phyloP scores from a whole-genome alignment of 192 early-diverging fungal species.

The Entrophospora sp. region DNA sequence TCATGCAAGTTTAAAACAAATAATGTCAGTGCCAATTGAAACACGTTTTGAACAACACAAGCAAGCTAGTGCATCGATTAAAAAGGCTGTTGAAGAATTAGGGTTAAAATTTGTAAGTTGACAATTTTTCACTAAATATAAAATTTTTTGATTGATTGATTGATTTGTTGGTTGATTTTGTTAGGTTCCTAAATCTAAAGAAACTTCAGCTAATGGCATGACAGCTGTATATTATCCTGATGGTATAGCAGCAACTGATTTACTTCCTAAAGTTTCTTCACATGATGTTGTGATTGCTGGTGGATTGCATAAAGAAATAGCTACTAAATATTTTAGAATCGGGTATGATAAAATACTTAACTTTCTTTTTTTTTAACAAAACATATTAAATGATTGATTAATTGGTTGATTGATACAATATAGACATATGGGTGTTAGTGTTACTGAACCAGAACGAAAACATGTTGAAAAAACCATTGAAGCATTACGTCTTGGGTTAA shows the following conservation, averaged over 20 bases:
- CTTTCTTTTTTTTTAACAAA: neutral
- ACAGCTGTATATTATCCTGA: constrained; percentile 85
- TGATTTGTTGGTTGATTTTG: neutral
- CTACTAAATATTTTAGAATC: constrained; percentile 88
- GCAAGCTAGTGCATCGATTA: constrained; percentile 64
- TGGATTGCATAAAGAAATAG: constrained; percentile 76
- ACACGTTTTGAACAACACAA: constrained; percentile 69
- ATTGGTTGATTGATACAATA: neutral
- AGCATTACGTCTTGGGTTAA: constrained; percentile 50
- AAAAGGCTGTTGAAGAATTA: constrained; percentile 54
- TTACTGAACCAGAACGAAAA: constrained; percentile 54
- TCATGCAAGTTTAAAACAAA: constrained; percentile 70
- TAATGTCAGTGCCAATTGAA: constrained; percentile 60
- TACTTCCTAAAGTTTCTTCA: constrained; percentile 69
- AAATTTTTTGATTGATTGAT: neutral
- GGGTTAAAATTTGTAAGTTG: constrained; percentile 72
- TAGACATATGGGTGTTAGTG: constrained; percentile 77
- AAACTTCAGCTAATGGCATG: constrained; percentile 66
- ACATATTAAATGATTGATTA: neutral
- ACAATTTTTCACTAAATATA: neutral
- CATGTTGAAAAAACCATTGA: constrained; percentile 59
- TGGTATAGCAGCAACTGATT: constrained; percentile 60
- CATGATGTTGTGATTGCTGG: constrained; percentile 85
- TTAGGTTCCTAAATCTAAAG: constrained; percentile 31
- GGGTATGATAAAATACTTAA: constrained; percentile 33